Evolutionary conservation across 768 basidiomycete species (phyloP).

Genomic region (Chalciporus chontae): DNA sequence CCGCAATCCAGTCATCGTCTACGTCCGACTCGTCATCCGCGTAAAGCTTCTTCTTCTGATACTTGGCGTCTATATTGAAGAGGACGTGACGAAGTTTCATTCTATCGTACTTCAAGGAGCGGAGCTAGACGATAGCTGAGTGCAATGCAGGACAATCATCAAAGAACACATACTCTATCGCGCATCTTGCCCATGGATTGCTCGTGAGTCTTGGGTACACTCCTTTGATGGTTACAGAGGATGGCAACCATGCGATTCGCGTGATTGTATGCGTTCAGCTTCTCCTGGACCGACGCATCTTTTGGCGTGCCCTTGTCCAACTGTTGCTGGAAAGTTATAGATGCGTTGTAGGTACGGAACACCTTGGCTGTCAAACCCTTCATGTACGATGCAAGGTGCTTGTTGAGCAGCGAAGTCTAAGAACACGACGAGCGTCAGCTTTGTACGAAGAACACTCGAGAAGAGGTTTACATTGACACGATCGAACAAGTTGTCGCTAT

Average conservation of each 20-base stretch:
- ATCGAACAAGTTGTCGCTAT: conserved; percentile 89
- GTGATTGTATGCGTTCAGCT: conserved; percentile 94
- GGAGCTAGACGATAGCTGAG: conserved; percentile 51
- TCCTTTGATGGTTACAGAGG: conserved; percentile 98
- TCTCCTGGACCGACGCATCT: conserved; percentile 84
- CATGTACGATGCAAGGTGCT: conserved; percentile 92
- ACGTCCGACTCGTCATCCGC: conserved; percentile 86
- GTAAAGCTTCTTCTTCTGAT: conserved; percentile 79
- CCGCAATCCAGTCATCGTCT: conserved; percentile 85
- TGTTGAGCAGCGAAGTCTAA: conserved; percentile 84
- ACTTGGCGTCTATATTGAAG: conserved; percentile 72
- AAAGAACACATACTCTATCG: conserved; percentile 63
- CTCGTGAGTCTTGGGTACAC: conserved; percentile 88
- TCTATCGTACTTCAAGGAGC: conserved; percentile 89
- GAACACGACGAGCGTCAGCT: conserved; percentile 16
- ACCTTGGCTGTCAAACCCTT: conserved; percentile 98
- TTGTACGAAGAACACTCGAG: conserved; percentile 1
- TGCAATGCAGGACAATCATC: not conserved
- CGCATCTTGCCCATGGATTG: conserved; percentile 93
- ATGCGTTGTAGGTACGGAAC: conserved; percentile 99
- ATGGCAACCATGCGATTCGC: conserved; percentile 97
- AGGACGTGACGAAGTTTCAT: conserved; percentile 94
- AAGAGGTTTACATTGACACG: conserved; percentile 69
- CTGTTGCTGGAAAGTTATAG: conserved; percentile 90
- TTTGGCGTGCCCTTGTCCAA: conserved; percentile 71